phyloP scores from a whole-genome alignment of 768 basidiomycete species.

The Sutorius australiensis region DNA sequence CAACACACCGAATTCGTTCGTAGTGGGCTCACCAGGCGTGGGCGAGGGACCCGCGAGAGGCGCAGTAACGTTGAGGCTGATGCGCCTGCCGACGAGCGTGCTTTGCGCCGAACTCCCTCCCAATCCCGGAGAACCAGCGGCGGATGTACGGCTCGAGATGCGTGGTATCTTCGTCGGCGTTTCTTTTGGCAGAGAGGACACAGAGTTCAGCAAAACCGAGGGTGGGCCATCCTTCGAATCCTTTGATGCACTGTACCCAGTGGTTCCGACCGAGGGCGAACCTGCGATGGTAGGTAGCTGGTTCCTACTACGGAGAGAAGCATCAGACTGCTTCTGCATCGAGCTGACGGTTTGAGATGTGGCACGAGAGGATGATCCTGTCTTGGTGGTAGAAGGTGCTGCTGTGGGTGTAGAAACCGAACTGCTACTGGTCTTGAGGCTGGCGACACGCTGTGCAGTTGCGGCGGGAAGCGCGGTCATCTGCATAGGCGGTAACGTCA shows the following conservation, averaged over 20 bases:
- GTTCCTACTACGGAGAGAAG: constrained; percentile 70
- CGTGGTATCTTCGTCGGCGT: constrained; percentile 93
- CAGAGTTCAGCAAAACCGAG: constrained; percentile 49
- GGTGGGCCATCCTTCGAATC: constrained; percentile 57
- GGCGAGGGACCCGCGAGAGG: constrained; percentile 68
- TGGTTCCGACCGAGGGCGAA: constrained; percentile 81
- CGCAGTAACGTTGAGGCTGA: constrained; percentile 57
- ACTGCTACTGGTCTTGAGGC: constrained; percentile 56
- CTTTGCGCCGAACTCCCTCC: constrained; percentile 52
- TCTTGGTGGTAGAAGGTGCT: constrained; percentile 38
- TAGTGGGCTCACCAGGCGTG: constrained; percentile 39
- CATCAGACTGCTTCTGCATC: constrained; percentile 83
- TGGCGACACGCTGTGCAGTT: constrained; percentile 83
- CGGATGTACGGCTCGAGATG: constrained; percentile 81
- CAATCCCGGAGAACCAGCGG: constrained; percentile 67
- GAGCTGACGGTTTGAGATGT: constrained; percentile 85
- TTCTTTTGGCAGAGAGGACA: constrained; percentile 61
- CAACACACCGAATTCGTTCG: constrained; percentile 80
- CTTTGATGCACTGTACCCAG: constrained; percentile 47
- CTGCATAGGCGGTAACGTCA: constrained; percentile 85
- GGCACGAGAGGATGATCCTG: constrained; percentile 52
- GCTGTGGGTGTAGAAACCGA: constrained; percentile 43
- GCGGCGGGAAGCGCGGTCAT: constrained; percentile 77
- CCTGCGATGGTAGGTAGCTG: constrained; percentile 90
- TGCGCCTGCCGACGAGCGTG: constrained; percentile 53